Evolutionary conservation across 305 asterid genomes (phyloP).

Genomic region (Nicotiana rustica): DNA sequence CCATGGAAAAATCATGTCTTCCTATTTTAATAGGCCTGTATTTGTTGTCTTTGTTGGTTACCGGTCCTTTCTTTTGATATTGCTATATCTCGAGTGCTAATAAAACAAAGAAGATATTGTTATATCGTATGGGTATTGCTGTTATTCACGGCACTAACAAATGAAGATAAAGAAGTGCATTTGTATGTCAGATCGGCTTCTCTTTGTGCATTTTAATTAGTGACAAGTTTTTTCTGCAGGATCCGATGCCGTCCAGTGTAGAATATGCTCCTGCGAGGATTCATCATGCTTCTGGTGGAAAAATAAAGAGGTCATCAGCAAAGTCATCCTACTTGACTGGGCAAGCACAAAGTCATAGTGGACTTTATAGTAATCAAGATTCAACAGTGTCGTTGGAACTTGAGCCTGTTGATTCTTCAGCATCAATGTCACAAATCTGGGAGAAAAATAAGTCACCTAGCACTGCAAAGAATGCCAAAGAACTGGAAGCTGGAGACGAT

Average conservation of each 20-base stretch:
- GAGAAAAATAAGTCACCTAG: constrained; percentile 50
- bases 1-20: not conserved
- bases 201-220: not conserved
- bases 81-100: not conserved
- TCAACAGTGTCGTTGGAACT: constrained; percentile 50
- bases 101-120: not conserved
- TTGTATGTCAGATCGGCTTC: constrained; percentile 29
- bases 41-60: not conserved
- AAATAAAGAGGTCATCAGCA: constrained; percentile 78
- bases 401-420: constrained; percentile 77
- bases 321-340: constrained; percentile 49
- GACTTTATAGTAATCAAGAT: constrained; percentile 42
- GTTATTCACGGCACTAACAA: constrained; percentile 5
- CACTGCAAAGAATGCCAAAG: constrained; percentile 50
- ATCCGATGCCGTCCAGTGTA: constrained; percentile 50
- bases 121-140: not conserved
- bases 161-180: constrained; percentile 22
- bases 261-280: constrained; percentile 51
- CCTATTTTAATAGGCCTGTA: not conserved
- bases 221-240: constrained; percentile 53
- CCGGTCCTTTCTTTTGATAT: not conserved
- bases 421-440: constrained; percentile 56
- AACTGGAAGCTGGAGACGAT: constrained; percentile 53
- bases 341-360: constrained; percentile 47
- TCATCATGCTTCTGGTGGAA: constrained; percentile 77